Percentiles rank a stretch among this genome's conserved stretches.
These are phyloP conservation scores for Penicillium tannophilum DNA, from an alignment of 495 filamentous ascomycete genomes.

Conservation along the genomic window DNA sequence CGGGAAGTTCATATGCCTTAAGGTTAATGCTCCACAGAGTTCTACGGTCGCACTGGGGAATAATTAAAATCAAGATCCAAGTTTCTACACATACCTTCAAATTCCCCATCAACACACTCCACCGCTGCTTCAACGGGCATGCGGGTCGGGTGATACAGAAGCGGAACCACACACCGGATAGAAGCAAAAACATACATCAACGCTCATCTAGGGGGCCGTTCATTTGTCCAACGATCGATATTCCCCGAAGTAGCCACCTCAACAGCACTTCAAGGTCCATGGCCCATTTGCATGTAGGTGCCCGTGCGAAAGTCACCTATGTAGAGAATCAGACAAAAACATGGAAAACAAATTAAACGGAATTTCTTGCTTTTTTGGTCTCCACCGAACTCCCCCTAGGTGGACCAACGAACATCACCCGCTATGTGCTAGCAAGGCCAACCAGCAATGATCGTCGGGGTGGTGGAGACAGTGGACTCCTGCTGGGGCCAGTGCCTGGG, in stretches of 20 bases:
- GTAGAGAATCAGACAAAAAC: not conserved
- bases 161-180: conserved; percentile 8
- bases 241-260: conserved; percentile 14
- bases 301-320: not conserved
- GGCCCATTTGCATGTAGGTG: not conserved
- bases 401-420: conserved; percentile 8
- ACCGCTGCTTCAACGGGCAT: conserved; percentile 14
- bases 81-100: not conserved
- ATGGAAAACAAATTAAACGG: not conserved
- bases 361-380: conserved; percentile 2
- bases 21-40: not conserved
- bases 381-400: conserved; percentile 7
- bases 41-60: not conserved
- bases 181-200: conserved; percentile 6
- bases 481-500: conserved; percentile 12
- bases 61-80: not conserved
- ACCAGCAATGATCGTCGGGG: conserved; percentile 25
- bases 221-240: conserved; percentile 22
- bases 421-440: conserved; percentile 10
- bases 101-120: not conserved
- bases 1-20: not conserved
- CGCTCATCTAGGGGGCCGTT: not conserved
- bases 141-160: conserved; percentile 32
- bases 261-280: not conserved
- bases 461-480: conserved; percentile 14